Conservation (phyloP, 768 basidiomycete species). For the Suillus paluster region DNA sequence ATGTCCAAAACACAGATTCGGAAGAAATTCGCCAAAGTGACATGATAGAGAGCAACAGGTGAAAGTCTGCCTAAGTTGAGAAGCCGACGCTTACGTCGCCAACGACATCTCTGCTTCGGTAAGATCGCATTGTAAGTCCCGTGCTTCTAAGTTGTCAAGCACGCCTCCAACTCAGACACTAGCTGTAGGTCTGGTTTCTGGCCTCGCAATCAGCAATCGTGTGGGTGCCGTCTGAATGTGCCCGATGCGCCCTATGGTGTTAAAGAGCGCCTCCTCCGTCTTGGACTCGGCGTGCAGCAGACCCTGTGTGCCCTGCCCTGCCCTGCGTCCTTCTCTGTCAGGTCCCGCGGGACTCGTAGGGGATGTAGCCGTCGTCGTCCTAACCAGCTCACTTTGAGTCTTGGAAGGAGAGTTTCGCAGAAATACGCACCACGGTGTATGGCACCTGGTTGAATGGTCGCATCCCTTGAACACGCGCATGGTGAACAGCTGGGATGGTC, state of each 20-base stretch:
- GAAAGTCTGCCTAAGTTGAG: not conserved
- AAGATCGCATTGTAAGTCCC: slow-evolving; percentile 1
- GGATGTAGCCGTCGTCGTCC: slow-evolving; percentile 38
- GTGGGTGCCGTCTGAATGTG: slow-evolving; percentile 1
- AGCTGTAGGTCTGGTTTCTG: not conserved
- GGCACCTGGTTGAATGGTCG: not conserved
- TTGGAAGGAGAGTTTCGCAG: not conserved
- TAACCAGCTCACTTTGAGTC: not conserved
- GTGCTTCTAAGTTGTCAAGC: slow-evolving; percentile 27
- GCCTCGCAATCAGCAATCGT: slow-evolving; percentile 1
- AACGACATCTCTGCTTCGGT: slow-evolving; percentile 24
- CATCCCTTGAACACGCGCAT: not conserved
- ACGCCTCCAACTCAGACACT: not conserved
- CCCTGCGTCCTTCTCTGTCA: slow-evolving; percentile 31
- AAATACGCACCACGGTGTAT: not conserved
- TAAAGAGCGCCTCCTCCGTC: slow-evolving; percentile 21
- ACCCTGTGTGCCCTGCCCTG: slow-evolving; percentile 22
- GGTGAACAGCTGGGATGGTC: not conserved
- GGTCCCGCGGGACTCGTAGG: slow-evolving; percentile 35
- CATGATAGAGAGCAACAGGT: not conserved
- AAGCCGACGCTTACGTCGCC: slow-evolving; percentile 46
- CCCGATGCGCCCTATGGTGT: not conserved
- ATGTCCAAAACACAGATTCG: slow-evolving; percentile 39
- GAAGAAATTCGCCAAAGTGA: slow-evolving; percentile 44
- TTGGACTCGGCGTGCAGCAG: slow-evolving; percentile 23